phyloP scores from a whole-genome alignment of 768 basidiomycete species.

The Pleurotus sapidus region DNA sequence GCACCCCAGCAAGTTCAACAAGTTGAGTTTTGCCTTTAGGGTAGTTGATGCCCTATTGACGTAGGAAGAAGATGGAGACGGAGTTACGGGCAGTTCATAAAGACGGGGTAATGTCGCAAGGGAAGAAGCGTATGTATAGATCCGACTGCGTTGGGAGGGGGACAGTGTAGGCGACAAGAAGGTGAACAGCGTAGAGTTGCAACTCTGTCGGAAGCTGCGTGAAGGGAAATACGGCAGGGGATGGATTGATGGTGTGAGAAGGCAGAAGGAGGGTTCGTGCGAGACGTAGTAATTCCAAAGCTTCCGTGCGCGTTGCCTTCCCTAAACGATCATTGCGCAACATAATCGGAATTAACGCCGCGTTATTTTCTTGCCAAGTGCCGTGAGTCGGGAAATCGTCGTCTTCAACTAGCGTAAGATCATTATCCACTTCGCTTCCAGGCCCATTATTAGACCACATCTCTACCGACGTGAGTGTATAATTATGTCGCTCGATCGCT shows the following conservation, averaged over 20 bases:
- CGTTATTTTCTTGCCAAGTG: constrained; percentile 34
- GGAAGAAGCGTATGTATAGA: constrained; percentile 50
- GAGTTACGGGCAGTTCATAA: not conserved
- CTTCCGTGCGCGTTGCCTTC: constrained; percentile 37
- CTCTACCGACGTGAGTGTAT: constrained; percentile 43
- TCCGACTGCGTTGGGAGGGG: constrained; percentile 47
- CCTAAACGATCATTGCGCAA: constrained; percentile 42
- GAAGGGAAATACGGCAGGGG: constrained; percentile 29
- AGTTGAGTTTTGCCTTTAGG: no score
- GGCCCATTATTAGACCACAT: constrained; percentile 40
- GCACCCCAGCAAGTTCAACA: no score
- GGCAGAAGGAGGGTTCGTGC: constrained; percentile 11
- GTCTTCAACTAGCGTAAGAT: constrained; percentile 19
- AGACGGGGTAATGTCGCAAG: constrained; percentile 38
- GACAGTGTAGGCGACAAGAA: constrained; percentile 59
- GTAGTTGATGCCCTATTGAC: no score
- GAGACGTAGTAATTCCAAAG: constrained; percentile 47
- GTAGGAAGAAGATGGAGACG: no score
- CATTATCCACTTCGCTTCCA: constrained; percentile 10
- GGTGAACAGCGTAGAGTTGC: constrained; percentile 52
- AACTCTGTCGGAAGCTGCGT: constrained; percentile 51
- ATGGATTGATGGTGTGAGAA: not conserved
- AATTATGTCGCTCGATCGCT: constrained; percentile 45
- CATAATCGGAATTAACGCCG: constrained; percentile 29
- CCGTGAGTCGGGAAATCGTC: constrained; percentile 18